Base-by-base conservation (phyloP, 2,329 filamentous ascomycete genomes). In the Diaporthe nobilis region DNA sequence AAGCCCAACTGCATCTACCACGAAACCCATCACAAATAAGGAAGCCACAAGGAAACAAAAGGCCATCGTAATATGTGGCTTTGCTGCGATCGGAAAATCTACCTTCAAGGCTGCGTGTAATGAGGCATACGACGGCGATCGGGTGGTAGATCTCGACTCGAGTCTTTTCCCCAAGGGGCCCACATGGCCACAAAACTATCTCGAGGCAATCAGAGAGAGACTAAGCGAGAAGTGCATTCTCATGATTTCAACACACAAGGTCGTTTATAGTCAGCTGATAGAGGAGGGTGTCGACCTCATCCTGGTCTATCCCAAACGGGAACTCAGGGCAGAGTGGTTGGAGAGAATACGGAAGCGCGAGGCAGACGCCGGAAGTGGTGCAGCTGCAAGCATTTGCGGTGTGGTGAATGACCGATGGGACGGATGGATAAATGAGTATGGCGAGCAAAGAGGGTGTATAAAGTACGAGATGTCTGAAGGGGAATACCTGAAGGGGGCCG, bases 291-390 rank as follows among this genome's bases (percentile, higher is more conserved):
- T 65, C 37, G 13, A 65, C 47, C 42, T 73, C 17, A 39, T 73
- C 17, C 51, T 73, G 6, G 58, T 73, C 10, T 65, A 65, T 28
- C 71, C 71, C 15, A 42, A 55, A 28, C 17, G 49, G 10, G 58
- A 55, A 63, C 20, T 73, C 17, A 73, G 51, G 12, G 39, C 34
- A n/a, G 71, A 73, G 49, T 73, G 58, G 71, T n/a, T 65, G 17
- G n/a, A 22, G 31, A 53, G 47, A 22, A 65, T 73, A 28, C 25
- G 17, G 25, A 22, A 25, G 37, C 47, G 58, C 10, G 58, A 44
- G 25, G 42, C 42, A 10, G 25, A n/a, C 6, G 44, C 17, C 12
- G 47, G 47, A 42, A 22, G 7, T 6, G 17, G 12, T 31, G 10
- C 13, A 17, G 20, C 57, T 7, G 34, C 5, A 4, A 53, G 44